These are phyloP conservation scores for Penicillium silybi DNA, from an alignment of 495 filamentous ascomycete genomes.

Conservation along the genomic window DNA sequence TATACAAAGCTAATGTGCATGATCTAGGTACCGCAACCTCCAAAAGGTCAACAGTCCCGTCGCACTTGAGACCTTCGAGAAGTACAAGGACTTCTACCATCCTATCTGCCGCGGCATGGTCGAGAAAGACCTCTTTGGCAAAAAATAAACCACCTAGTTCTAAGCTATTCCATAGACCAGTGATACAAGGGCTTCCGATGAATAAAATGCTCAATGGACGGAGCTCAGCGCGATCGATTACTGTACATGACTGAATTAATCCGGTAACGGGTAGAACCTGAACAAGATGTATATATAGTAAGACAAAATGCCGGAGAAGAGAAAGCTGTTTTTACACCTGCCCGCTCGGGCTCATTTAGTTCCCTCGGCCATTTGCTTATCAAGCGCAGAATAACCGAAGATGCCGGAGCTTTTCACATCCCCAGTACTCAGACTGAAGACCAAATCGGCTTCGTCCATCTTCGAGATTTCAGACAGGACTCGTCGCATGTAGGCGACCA, in stretches of 20 bases:
- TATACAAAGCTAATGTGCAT: constrained; percentile 14
- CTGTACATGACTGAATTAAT: constrained; percentile 18
- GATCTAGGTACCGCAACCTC: constrained; percentile 57
- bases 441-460: constrained; percentile 55
- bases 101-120: constrained; percentile 83
- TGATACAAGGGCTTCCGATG: neutral
- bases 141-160: constrained; percentile 17
- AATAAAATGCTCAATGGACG: constrained; percentile 1
- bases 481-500: constrained; percentile 76
- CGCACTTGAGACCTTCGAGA: constrained; percentile 78
- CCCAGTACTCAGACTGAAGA: constrained; percentile 29
- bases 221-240: constrained; percentile 11
- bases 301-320: neutral
- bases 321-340: neutral
- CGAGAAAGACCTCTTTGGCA: constrained; percentile 73
- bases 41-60: constrained; percentile 67
- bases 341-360: constrained; percentile 12
- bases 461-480: constrained; percentile 59
- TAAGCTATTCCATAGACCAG: neutral
- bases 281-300: neutral
- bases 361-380: constrained; percentile 32
- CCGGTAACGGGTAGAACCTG: neutral
- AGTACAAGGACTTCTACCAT: constrained; percentile 88
- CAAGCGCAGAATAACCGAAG: constrained; percentile 33
- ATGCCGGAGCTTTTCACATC: constrained; percentile 23